These are phyloP conservation scores for Lentinula sp. DNA, from an alignment of 768 basidiomycete species.

Conservation along the genomic window DNA sequence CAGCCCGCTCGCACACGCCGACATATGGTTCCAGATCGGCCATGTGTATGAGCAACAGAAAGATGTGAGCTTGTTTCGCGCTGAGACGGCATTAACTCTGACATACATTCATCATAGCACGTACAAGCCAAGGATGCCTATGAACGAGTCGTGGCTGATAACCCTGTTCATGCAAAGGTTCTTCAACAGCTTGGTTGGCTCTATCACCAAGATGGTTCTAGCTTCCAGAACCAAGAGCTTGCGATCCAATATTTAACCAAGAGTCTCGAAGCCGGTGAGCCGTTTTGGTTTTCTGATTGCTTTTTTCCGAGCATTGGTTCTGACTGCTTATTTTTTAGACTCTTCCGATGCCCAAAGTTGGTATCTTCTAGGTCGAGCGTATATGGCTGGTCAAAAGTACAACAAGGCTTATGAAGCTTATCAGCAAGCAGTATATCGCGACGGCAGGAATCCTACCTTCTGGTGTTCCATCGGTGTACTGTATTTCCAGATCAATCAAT, in stretches of 20 bases:
- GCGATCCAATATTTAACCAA: constrained; percentile 93
- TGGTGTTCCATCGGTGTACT: constrained; percentile 99
- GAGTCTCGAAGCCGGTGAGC: constrained; percentile 88
- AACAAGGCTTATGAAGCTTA: constrained; percentile 99
- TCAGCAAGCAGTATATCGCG: constrained; percentile 98
- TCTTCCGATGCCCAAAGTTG: constrained; percentile 95
- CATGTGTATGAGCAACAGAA: constrained; percentile 98
- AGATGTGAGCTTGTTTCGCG: constrained; percentile 52
- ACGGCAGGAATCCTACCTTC: constrained; percentile 97
- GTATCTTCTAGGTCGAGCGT: constrained; percentile 97
- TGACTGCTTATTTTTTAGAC: constrained; percentile 43
- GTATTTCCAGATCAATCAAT: constrained; percentile 99
- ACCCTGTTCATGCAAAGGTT: constrained; percentile 93
- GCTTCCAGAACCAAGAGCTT: constrained; percentile 93
- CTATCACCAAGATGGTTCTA: constrained; percentile 91
- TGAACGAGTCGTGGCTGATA: constrained; percentile 89
- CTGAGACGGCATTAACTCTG: neutral
- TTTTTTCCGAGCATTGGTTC: neutral
- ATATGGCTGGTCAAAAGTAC: constrained; percentile 98
- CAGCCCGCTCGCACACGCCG: constrained; percentile 90
- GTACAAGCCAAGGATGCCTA: constrained; percentile 90
- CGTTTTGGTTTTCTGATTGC: neutral
- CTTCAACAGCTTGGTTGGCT: constrained; percentile 97
- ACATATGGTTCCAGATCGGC: constrained; percentile 99
- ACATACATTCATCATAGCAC: constrained; percentile 46